Evolutionary conservation across 208 protist genomes (phyloP).

Genomic region (Leptomonas pyrrhocoris): DNA sequence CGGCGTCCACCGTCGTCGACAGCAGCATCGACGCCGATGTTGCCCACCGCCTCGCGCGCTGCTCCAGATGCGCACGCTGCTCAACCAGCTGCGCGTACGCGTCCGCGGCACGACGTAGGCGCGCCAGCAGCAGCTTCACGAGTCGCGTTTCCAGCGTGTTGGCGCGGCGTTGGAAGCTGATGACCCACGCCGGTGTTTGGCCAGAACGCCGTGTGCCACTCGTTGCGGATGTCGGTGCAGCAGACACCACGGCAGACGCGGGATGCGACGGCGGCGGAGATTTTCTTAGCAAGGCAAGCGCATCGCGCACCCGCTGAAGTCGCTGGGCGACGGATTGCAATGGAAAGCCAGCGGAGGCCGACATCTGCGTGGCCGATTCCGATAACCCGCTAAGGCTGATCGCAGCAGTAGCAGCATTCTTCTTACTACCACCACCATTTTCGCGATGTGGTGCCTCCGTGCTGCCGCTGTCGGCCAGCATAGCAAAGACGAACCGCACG

Average conservation of each 20-base stretch:
- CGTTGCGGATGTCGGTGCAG: no score
- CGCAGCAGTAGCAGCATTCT: no score
- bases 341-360: not conserved
- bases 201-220: not conserved
- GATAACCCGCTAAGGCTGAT: no score
- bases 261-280: no score
- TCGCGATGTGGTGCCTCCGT: no score
- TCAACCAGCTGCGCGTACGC: slow-evolving; percentile 11
- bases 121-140: slow-evolving; percentile 23
- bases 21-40: not conserved
- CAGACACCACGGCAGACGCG: no score
- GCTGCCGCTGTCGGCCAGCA: not conserved
- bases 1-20: no score
- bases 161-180: slow-evolving; percentile 13
- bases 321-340: slow-evolving; percentile 19
- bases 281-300: not conserved
- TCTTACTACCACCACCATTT: no score
- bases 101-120: slow-evolving; percentile 27
- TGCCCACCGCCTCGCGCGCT: not conserved
- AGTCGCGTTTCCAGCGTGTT: slow-evolving; percentile 26
- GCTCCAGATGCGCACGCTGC: not conserved
- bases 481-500: not conserved
- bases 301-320: slow-evolving; percentile 13
- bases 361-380: no score
- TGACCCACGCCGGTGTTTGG: slow-evolving; percentile 12